These are phyloP conservation scores for Saposhnikovia divaricata DNA, from an alignment of 129 eudicot genomes.

Conservation along the genomic window DNA sequence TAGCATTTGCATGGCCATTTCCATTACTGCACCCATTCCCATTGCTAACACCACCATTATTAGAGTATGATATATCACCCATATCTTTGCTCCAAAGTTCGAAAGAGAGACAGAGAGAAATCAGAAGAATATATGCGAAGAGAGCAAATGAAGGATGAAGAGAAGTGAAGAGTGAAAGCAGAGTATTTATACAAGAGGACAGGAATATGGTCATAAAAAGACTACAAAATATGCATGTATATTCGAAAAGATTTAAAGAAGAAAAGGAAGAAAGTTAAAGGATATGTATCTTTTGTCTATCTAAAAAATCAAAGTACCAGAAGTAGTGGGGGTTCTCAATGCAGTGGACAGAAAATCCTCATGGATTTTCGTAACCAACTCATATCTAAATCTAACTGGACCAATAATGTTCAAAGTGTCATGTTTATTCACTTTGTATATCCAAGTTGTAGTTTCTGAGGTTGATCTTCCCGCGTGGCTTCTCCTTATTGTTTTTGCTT, in stretches of 20 bases:
- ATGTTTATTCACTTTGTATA: not conserved
- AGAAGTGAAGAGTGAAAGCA: conserved; percentile 12
- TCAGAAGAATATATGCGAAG: not conserved
- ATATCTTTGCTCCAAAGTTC: conserved; percentile 12
- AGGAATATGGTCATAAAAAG: not conserved
- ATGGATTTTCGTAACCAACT: conserved; percentile 33
- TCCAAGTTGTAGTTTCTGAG: conserved; percentile 15
- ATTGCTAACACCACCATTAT: conserved; percentile 20
- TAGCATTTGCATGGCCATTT: conserved; percentile 21
- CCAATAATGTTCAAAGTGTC: not conserved
- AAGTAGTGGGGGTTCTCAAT: conserved; percentile 14
- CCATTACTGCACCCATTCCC: conserved; percentile 22
- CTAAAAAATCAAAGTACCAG: not conserved
- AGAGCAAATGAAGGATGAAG: conserved; percentile 13
- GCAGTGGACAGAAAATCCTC: conserved; percentile 28
- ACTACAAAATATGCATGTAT: not conserved
- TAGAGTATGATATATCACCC: conserved; percentile 59
- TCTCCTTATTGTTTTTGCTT: conserved; percentile 15
- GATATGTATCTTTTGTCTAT: conserved; percentile 11
- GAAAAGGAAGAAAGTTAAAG: conserved; percentile 2
- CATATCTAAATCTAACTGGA: conserved; percentile 4
- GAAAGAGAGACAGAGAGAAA: not conserved
- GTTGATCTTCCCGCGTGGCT: conserved; percentile 27
- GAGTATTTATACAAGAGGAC: conserved; percentile 28
- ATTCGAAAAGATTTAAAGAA: not conserved